Evolutionary conservation across 2,329 filamentous ascomycete genomes (phyloP).

Genomic region (Aspergillus pseudonomiae): DNA sequence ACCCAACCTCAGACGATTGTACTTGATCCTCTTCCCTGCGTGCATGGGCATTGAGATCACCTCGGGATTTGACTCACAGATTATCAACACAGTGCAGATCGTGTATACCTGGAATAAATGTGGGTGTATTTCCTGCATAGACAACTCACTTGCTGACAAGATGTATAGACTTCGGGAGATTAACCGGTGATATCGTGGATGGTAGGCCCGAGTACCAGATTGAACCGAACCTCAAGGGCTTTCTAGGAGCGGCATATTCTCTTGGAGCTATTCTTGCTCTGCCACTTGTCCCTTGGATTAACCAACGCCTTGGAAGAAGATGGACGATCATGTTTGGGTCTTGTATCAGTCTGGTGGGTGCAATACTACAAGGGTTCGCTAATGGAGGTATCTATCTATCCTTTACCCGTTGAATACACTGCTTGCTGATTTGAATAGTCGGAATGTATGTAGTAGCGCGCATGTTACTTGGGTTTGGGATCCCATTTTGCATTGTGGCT

Average conservation of each 20-base stretch:
- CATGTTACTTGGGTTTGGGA: conserved; percentile 64
- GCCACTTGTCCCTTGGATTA: conserved; percentile 60
- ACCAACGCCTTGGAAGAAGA: conserved; percentile 59
- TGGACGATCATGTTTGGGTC: conserved; percentile 62
- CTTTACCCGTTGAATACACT: not conserved
- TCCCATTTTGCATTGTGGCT: conserved; percentile 62
- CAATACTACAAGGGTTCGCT: conserved; percentile 59
- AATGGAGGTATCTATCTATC: conserved; percentile 43
- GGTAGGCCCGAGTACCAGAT: conserved; percentile 24
- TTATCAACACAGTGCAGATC: conserved; percentile 51
- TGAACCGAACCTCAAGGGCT: conserved; percentile 43
- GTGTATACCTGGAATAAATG: conserved; percentile 44
- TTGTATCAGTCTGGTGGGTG: conserved; percentile 58
- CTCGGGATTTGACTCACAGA: conserved; percentile 60
- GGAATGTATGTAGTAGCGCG: conserved; percentile 65
- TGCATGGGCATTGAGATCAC: conserved; percentile 67
- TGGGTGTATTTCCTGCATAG: conserved; percentile 16
- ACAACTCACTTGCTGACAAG: conserved; percentile 11
- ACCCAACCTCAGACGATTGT: conserved; percentile 60
- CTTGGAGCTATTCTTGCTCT: conserved; percentile 62
- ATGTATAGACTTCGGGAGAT: conserved; percentile 24
- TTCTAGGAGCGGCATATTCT: conserved; percentile 62
- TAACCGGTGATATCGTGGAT: conserved; percentile 22
- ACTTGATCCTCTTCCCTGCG: conserved; percentile 61
- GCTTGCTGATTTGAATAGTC: conserved; percentile 35